Evolutionary conservation across 164 flowering plant genomes (phyloP).

Genomic region (Tetrastigma voinierianum): DNA sequence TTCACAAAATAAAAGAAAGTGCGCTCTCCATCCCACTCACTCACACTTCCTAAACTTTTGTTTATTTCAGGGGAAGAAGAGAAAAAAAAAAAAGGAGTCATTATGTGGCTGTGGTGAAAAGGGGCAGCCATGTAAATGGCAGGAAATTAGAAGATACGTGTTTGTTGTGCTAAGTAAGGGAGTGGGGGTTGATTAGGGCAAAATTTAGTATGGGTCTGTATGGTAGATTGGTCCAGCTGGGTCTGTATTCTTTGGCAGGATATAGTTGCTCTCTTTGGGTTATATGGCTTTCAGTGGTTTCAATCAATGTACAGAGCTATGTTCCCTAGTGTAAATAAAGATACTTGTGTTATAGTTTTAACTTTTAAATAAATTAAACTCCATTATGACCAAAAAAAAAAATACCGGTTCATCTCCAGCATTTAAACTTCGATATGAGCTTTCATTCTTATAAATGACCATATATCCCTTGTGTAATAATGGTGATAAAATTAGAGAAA

Average conservation of each 20-base stretch:
- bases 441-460: too few relatives aligned
- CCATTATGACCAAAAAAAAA: too few relatives aligned
- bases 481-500: too few relatives aligned
- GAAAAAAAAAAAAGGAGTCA: not conserved
- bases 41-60: too few relatives aligned
- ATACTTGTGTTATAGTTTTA: not conserved
- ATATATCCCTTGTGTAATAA: too few relatives aligned
- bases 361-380: too few relatives aligned
- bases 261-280: not conserved
- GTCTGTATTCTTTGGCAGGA: not conserved
- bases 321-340: constrained; percentile 4
- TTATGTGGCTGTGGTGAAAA: constrained; percentile 7
- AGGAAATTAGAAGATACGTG: not conserved
- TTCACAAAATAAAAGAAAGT: constrained; percentile 48
- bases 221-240: not conserved
- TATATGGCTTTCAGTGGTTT: not conserved
- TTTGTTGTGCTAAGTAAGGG: too few relatives aligned
- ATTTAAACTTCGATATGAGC: too few relatives aligned
- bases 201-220: too few relatives aligned
- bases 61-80: too few relatives aligned
- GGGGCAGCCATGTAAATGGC: constrained; percentile 21
- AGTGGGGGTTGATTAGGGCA: too few relatives aligned
- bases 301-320: constrained; percentile 9
- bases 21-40: not conserved
- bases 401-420: too few relatives aligned